Evolutionary conservation across 345 rosid genomes (phyloP), one percentile per base, ranked within the genome.

Genomic region (Populus euphratica): DNA sequence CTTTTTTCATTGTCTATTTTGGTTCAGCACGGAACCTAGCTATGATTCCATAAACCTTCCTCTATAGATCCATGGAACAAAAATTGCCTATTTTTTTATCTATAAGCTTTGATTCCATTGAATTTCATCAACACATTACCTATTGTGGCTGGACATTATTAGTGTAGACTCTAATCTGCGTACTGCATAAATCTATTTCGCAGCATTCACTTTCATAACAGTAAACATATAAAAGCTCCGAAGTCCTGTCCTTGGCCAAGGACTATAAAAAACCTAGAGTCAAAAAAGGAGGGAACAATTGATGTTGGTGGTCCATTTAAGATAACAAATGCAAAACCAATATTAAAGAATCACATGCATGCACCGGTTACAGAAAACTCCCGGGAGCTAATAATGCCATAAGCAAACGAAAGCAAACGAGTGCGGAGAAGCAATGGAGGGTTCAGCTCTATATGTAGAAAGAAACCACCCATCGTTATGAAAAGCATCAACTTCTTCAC

Each of bases 401-500:
- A 5, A 74, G 18, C 54, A 63, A 63, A 29, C 6, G 18, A 9
- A 5, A 74, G 18, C 54, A 63, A 63, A 29, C 6, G 18, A 9
- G 59, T 14, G 29, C 75, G 25, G 52, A 21, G n/a, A 16, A 23
- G 75, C 29, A 8, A 23, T 20, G 7, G 13, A 23, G 27, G 33
- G 61, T 23, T 29, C 38, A 50, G 56, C 35, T 29, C 39, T 23
- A 25, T 17, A 29, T 4, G 69, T 21, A 1, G 23, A 62, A 25
- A 18, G 23, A 62, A 43, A 61, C 99, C 99, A 93, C 31, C 97
- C 99, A 17, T 91, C 98, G 39, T 82, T 86, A 72, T 83, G 63
- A 66, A n/a, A 87, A 0, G 96, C 96, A 33, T 94, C 94, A 12
- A 94, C 99, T 12, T 87, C 89, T 4, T 89, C 92, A 9, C 91